Percentiles rank a stretch among this genome's conserved stretches.
Conservation (phyloP, 2,329 filamentous ascomycete species). For the Phoma sp. region DNA sequence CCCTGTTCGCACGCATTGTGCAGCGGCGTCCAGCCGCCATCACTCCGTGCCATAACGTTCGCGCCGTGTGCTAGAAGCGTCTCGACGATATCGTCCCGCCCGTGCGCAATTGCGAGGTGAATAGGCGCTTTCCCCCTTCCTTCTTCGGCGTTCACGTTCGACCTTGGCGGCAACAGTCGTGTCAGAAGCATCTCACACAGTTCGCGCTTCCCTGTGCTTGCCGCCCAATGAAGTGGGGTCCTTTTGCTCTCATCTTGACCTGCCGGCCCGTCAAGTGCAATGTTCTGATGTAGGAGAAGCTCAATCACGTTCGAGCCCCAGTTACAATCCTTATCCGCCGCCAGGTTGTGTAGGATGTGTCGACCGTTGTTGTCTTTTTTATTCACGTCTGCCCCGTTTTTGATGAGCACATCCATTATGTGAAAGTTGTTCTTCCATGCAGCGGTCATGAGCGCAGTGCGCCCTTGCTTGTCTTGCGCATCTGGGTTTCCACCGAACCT, state of each 20-base stretch:
- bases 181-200: slow-evolving; percentile 58
- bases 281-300: slow-evolving; percentile 49
- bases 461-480: slow-evolving; percentile 44
- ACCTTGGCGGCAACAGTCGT: slow-evolving; percentile 30
- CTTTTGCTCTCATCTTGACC: slow-evolving; percentile 56
- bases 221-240: slow-evolving; percentile 65
- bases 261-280: slow-evolving; percentile 49
- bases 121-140: slow-evolving; percentile 46
- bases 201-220: slow-evolving; percentile 61
- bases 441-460: slow-evolving; percentile 48
- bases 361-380: slow-evolving; percentile 42
- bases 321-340: slow-evolving; percentile 52
- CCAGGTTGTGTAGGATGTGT: slow-evolving; percentile 47
- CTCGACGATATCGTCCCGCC: slow-evolving; percentile 46
- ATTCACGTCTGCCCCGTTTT: slow-evolving; percentile 49
- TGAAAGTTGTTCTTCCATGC: slow-evolving; percentile 45
- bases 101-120: slow-evolving; percentile 44
- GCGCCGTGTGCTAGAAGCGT: slow-evolving; percentile 40
- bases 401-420: slow-evolving; percentile 45
- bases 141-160: slow-evolving; percentile 45
- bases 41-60: slow-evolving; percentile 42
- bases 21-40: slow-evolving; percentile 43
- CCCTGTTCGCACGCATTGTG: slow-evolving; percentile 46
- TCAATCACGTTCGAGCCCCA: slow-evolving; percentile 56
- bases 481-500: slow-evolving; percentile 42